A percentile compares a stretch with the other conserved stretches of the same genome.
Evolutionary conservation across 352 stramenopile species (phyloP).

Genomic region (Globisporangium viniferum): DNA sequence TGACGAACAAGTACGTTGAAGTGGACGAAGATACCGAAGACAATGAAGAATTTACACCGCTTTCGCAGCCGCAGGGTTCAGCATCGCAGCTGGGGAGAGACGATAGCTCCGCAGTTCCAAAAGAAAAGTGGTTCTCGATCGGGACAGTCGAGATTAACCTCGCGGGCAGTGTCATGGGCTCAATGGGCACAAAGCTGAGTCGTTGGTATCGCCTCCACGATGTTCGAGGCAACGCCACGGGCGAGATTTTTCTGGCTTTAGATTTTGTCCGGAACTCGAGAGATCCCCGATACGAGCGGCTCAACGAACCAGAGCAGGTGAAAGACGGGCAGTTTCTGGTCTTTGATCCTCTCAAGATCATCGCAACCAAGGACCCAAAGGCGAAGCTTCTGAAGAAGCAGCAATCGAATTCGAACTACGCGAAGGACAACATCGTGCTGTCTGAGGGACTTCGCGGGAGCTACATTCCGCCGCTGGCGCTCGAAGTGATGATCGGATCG

Average conservation of each 20-base stretch:
- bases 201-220: slow-evolving; percentile 85
- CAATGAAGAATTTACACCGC: slow-evolving; percentile 18
- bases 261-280: slow-evolving; percentile 65
- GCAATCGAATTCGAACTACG: slow-evolving; percentile 7
- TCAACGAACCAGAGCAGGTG: slow-evolving; percentile 67
- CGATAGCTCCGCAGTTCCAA: slow-evolving; percentile 51
- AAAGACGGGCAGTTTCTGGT: slow-evolving; percentile 82
- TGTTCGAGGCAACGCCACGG: slow-evolving; percentile 69
- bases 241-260: slow-evolving; percentile 81
- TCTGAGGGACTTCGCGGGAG: slow-evolving; percentile 73
- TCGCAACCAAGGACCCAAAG: slow-evolving; percentile 49
- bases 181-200: slow-evolving; percentile 59
- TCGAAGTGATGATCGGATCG: slow-evolving; percentile 80
- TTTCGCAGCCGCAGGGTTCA: slow-evolving; percentile 19
- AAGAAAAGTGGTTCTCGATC: slow-evolving; percentile 72
- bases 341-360: slow-evolving; percentile 85
- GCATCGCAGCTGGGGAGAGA: slow-evolving; percentile 31
- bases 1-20: slow-evolving; percentile 85
- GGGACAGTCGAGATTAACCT: slow-evolving; percentile 83
- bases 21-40: slow-evolving; percentile 68
- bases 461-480: slow-evolving; percentile 80
- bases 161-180: slow-evolving; percentile 82
- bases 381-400: slow-evolving; percentile 22
- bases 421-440: slow-evolving; percentile 65
- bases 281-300: slow-evolving; percentile 25